Conservation (phyloP, 257 asterid species). For the Solanum virginianum region DNA sequence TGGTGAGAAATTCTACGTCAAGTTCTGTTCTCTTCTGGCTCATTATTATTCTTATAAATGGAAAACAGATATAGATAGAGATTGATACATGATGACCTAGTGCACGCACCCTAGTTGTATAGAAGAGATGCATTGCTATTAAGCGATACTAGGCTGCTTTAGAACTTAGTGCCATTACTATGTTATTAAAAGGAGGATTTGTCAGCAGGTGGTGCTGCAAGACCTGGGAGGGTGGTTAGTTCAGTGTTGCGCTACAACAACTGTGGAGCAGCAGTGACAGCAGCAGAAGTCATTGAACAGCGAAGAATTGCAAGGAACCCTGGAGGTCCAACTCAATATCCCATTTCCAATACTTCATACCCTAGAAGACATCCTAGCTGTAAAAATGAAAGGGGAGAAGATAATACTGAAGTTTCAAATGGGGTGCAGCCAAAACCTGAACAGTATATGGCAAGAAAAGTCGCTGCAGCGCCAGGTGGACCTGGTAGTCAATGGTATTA, state of each 20-base stretch:
- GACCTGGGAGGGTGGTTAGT: conserved; percentile 72
- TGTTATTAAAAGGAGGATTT: conserved; percentile 1
- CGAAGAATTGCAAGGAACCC: conserved; percentile 50
- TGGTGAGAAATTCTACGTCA: background rate
- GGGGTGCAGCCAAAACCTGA: conserved; percentile 28
- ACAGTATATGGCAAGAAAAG: conserved; percentile 35
- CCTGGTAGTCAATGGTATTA: conserved; percentile 33
- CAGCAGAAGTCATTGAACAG: conserved; percentile 47
- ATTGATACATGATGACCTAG: background rate
- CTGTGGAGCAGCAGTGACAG: conserved; percentile 41
- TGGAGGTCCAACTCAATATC: conserved; percentile 43
- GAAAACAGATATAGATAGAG: background rate
- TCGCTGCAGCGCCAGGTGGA: conserved; percentile 37
- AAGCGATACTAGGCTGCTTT: background rate
- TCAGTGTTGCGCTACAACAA: conserved; percentile 47
- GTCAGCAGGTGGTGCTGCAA: conserved; percentile 53
- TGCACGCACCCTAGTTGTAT: background rate
- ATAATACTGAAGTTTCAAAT: conserved; percentile 17
- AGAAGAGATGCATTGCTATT: background rate
- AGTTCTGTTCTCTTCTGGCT: background rate
- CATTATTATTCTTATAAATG: background rate
- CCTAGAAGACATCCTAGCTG: conserved; percentile 32
- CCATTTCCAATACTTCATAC: conserved; percentile 38
- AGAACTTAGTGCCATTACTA: background rate
- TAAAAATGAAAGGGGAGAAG: conserved; percentile 34